These are phyloP conservation scores for Phaeophleospora eucalypticola DNA, from an alignment of 2,329 filamentous ascomycete species.

Conservation along the genomic window DNA sequence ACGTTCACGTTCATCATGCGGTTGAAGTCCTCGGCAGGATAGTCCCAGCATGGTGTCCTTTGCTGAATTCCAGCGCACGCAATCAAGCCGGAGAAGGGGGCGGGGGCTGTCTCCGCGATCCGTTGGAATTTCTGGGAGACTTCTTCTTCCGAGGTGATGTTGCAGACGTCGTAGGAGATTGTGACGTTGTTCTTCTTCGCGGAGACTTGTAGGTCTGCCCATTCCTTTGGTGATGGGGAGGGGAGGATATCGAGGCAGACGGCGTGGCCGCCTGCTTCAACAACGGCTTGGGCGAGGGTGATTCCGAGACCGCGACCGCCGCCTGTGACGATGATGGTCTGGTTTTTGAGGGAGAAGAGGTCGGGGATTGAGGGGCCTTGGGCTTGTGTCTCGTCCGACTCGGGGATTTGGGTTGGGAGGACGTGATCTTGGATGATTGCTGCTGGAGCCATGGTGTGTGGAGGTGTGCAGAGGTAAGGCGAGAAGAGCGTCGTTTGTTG, in stretches of 20 bases:
- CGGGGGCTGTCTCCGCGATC: conserved; percentile 63
- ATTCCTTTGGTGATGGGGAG: conserved; percentile 56
- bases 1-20: conserved; percentile 38
- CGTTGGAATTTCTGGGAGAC: conserved; percentile 49
- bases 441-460: conserved; percentile 24
- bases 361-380: conserved; percentile 19
- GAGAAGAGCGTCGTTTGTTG: background rate
- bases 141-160: conserved; percentile 65
- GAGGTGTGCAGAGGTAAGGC: background rate
- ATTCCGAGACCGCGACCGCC: conserved; percentile 30
- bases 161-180: conserved; percentile 68
- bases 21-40: conserved; percentile 32
- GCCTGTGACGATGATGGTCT: conserved; percentile 28
- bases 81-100: conserved; percentile 52
- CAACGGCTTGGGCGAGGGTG: conserved; percentile 27
- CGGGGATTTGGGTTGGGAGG: conserved; percentile 20
- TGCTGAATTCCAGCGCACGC: conserved; percentile 28
- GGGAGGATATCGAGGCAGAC: conserved; percentile 42
- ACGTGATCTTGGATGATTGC: conserved; percentile 25
- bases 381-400: conserved; percentile 22
- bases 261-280: conserved; percentile 29
- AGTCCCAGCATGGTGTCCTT: conserved; percentile 30
- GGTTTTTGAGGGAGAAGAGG: conserved; percentile 23
- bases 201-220: conserved; percentile 57
- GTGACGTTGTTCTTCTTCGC: conserved; percentile 57